phyloP scores from a whole-genome alignment of 1,139 yeast genomes.

The Geotrichum macrosporum region DNA sequence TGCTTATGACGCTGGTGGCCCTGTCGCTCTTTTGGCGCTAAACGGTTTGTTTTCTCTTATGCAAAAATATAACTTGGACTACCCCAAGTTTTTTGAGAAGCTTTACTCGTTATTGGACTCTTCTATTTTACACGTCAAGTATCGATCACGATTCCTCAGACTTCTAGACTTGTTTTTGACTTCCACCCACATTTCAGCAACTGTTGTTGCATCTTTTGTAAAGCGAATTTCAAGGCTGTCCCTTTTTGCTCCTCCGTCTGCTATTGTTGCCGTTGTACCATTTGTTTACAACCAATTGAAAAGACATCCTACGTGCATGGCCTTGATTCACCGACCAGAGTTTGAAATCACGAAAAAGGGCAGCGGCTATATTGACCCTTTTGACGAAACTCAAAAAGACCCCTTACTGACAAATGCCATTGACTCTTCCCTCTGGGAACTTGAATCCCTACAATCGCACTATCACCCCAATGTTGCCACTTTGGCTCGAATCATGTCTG shows the following conservation, averaged over 20 bases:
- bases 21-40: conserved; percentile 73
- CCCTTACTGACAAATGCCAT: conserved; percentile 79
- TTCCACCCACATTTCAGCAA: conserved; percentile 82
- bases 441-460: conserved; percentile 75
- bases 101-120: conserved; percentile 71
- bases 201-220: conserved; percentile 82
- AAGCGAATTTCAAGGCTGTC: conserved; percentile 74
- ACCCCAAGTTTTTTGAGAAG: conserved; percentile 83
- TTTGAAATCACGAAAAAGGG: conserved; percentile 28
- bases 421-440: conserved; percentile 87
- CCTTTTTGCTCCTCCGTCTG: conserved; percentile 81
- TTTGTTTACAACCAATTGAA: conserved; percentile 83
- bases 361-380: conserved; percentile 56
- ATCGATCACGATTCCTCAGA: conserved; percentile 84
- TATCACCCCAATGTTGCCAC: conserved; percentile 96
- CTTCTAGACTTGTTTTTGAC: conserved; percentile 78
- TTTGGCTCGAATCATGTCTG: conserved; percentile 78
- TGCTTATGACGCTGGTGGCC: conserved; percentile 66
- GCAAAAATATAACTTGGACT: conserved; percentile 78
- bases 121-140: conserved; percentile 70
- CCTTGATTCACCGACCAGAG: conserved; percentile 62
- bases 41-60: conserved; percentile 86
- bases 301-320: conserved; percentile 91
- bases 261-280: conserved; percentile 83
- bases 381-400: conserved; percentile 55